Evolutionary conservation across 2,329 filamentous ascomycete species (phyloP).

Genomic region (Cordyceps tenuipes): DNA sequence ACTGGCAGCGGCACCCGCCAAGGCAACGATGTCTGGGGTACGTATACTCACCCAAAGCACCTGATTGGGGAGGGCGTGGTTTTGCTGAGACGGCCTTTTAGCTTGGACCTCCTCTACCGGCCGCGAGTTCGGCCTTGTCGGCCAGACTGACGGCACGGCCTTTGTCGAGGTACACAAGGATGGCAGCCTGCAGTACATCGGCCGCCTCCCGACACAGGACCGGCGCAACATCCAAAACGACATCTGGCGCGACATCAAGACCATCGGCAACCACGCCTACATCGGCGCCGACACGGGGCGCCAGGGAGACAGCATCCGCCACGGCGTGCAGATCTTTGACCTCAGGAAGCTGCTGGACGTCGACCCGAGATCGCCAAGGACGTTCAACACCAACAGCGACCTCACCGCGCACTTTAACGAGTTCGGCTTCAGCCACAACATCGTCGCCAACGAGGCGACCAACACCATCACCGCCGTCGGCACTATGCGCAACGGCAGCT

Average conservation of each 20-base stretch:
- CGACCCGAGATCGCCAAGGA: constrained; percentile 29
- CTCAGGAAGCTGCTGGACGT: constrained; percentile 41
- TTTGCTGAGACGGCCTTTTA: not conserved
- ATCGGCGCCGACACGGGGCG: constrained; percentile 33
- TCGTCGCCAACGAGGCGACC: constrained; percentile 30
- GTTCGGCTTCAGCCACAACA: constrained; percentile 34
- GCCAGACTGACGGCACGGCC: constrained; percentile 38
- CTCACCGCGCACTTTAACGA: constrained; percentile 26
- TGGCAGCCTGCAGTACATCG: constrained; percentile 36
- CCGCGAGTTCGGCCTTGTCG: constrained; percentile 37
- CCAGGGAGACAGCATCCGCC: constrained; percentile 16
- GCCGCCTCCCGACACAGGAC: constrained; percentile 33
- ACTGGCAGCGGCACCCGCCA: constrained; percentile 26
- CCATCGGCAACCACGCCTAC: constrained; percentile 27
- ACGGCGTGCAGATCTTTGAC: constrained; percentile 57
- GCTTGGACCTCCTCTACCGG: constrained; percentile 20
- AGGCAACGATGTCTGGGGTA: constrained; percentile 28
- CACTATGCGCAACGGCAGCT: constrained; percentile 28
- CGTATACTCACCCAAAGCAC: not conserved
- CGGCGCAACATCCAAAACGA: constrained; percentile 15
- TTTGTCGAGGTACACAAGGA: constrained; percentile 36
- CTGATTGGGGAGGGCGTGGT: not conserved
- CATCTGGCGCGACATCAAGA: constrained; percentile 34
- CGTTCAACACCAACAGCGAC: constrained; percentile 23
- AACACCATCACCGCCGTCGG: constrained; percentile 36